Conservation (phyloP, 2,329 filamentous ascomycete genomes). For the Cercospora sesami region DNA sequence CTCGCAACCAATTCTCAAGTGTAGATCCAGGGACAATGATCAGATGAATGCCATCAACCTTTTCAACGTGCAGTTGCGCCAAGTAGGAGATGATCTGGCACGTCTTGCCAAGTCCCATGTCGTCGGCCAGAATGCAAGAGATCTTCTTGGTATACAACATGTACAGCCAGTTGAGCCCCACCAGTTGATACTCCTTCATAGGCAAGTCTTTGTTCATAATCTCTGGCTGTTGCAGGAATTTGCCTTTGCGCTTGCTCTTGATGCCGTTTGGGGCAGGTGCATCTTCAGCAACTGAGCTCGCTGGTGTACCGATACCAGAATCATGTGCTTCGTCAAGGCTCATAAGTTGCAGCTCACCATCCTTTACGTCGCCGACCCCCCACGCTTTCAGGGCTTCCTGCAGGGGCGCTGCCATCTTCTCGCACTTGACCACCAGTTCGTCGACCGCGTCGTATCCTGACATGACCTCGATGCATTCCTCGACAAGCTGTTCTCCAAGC, state of each 20-base stretch:
- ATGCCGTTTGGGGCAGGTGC: constrained; percentile 27
- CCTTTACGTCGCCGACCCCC: constrained; percentile 61
- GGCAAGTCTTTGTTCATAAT: constrained; percentile 73
- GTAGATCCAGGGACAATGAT: constrained; percentile 92
- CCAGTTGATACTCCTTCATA: constrained; percentile 91
- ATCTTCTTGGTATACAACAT: constrained; percentile 76
- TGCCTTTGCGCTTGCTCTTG: constrained; percentile 50
- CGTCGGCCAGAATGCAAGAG: constrained; percentile 90
- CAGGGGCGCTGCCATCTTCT: constrained; percentile 68
- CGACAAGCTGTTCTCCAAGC: constrained; percentile 66
- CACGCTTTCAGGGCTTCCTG: constrained; percentile 65
- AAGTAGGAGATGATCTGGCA: constrained; percentile 94
- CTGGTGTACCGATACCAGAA: constrained; percentile 67
- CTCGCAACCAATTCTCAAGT: constrained; percentile 90
- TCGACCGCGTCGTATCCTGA: constrained; percentile 80
- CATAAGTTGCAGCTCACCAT: constrained; percentile 62
- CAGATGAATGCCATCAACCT: constrained; percentile 69
- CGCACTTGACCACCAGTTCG: constrained; percentile 73
- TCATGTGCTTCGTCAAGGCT: constrained; percentile 59
- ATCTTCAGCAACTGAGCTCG: constrained; percentile 40
- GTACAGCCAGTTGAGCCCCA: constrained; percentile 91
- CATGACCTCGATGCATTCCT: constrained; percentile 71
- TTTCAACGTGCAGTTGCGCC: constrained; percentile 73
- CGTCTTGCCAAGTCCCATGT: constrained; percentile 95
- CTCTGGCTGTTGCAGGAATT: constrained; percentile 65